These are phyloP conservation scores for Panus rudis DNA, from an alignment of 768 basidiomycete genomes.

Conservation along the genomic window DNA sequence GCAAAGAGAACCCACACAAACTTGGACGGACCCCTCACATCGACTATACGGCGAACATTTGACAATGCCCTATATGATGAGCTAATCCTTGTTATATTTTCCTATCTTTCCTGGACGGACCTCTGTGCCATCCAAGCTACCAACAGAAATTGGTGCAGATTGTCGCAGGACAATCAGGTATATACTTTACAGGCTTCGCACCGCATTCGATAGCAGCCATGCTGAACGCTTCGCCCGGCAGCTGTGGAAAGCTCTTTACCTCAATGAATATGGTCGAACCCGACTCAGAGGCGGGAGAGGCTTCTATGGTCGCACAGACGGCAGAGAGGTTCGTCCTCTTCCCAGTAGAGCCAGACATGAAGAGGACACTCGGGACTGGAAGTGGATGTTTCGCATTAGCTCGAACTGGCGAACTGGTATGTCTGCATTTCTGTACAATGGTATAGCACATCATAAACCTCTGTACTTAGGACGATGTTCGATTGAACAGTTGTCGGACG, in stretches of 20 bases:
- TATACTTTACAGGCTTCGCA: constrained; percentile 19
- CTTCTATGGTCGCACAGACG: constrained; percentile 48
- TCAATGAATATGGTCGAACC: constrained; percentile 56
- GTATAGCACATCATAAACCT: not conserved
- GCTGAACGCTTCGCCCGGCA: constrained; percentile 20
- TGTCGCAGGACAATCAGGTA: constrained; percentile 64
- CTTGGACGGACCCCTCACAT: too few relatives aligned
- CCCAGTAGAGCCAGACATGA: constrained; percentile 42
- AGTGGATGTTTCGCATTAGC: constrained; percentile 82
- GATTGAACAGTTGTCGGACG: constrained; percentile 23
- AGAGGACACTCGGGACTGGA: constrained; percentile 56
- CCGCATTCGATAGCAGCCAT: constrained; percentile 1
- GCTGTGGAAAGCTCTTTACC: constrained; percentile 66
- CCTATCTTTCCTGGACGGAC: constrained; percentile 58
- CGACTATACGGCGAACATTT: too few relatives aligned
- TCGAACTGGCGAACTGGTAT: constrained; percentile 77
- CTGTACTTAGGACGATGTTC: constrained; percentile 53
- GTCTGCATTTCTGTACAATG: constrained; percentile 14
- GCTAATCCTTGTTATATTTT: constrained; percentile 67
- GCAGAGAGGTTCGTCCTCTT: constrained; percentile 50
- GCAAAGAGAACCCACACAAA: too few relatives aligned
- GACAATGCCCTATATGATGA: constrained; percentile 82
- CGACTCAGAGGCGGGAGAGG: constrained; percentile 65
- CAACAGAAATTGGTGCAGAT: constrained; percentile 59
- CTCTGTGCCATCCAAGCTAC: constrained; percentile 59